A percentile compares a stretch with the other conserved stretches of the same genome.
Evolutionary conservation across 2,329 filamentous ascomycete species (phyloP).

Genomic region (Fusarium neocosmosporiellum): DNA sequence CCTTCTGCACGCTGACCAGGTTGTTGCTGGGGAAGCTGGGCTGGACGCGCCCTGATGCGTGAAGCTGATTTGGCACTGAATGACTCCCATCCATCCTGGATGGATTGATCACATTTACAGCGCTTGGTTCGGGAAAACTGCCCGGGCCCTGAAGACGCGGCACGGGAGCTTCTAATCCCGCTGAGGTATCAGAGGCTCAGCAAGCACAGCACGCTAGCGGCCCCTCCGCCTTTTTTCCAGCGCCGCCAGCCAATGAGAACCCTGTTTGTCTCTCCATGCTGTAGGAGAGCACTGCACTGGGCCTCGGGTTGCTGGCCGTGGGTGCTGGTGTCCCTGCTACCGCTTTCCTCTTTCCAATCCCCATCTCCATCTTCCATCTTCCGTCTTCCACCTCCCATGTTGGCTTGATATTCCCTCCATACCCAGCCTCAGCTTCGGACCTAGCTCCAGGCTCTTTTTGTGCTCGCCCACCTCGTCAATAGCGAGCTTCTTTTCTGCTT

Average conservation of each 20-base stretch:
- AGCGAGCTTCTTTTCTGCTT: conserved; percentile 19
- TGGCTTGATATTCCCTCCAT: conserved; percentile 10
- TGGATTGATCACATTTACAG: conserved; percentile 6
- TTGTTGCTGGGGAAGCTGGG: conserved; percentile 1
- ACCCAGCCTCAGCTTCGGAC: conserved; percentile 20
- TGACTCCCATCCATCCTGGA: neutral
- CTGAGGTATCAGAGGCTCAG: conserved; percentile 19
- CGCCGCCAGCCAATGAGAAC: conserved; percentile 17
- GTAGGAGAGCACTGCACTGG: conserved; percentile 26
- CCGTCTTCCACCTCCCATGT: conserved; percentile 24
- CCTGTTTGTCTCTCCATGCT: conserved; percentile 28
- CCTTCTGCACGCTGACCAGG: neutral
- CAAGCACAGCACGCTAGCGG: conserved; percentile 5
- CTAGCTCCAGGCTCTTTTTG: neutral
- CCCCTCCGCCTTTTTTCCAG: conserved; percentile 19
- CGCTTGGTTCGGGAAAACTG: conserved; percentile 11
- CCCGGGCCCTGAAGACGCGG: neutral
- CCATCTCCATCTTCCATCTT: conserved; percentile 32
- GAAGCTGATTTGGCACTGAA: neutral
- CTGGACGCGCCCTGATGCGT: neutral
- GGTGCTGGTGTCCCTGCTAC: conserved; percentile 27
- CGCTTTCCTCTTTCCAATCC: conserved; percentile 32
- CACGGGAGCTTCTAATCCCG: conserved; percentile 7
- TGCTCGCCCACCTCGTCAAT: neutral
- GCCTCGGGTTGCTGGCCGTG: conserved; percentile 36